phyloP scores from a whole-genome alignment of 106 monocot genomes.

The Dendrobium chrysotoxum region DNA sequence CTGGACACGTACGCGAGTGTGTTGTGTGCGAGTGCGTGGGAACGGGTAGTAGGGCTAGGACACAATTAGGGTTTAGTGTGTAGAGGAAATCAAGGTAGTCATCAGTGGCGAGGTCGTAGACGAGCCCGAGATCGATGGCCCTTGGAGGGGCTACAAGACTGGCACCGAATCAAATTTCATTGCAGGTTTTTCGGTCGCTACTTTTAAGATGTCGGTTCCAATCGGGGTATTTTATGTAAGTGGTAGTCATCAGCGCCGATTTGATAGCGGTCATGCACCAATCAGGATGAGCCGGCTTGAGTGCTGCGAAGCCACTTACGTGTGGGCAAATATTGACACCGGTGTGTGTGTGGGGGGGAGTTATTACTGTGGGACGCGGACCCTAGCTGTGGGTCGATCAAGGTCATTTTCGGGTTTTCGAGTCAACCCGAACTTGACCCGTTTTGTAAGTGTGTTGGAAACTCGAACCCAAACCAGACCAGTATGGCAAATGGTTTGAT shows the following conservation, averaged over 20 bases:
- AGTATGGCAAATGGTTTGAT: too few species aligned
- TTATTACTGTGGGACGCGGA: too few species aligned
- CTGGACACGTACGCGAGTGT: too few species aligned
- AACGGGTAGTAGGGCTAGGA: too few species aligned
- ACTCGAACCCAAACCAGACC: too few species aligned
- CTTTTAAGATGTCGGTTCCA: slow-evolving; percentile 47
- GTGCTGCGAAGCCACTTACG: slow-evolving; percentile 78
- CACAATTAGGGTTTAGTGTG: slow-evolving; percentile 33
- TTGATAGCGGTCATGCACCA: slow-evolving; percentile 75
- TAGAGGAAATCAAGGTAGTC: slow-evolving; percentile 88
- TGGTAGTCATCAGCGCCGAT: slow-evolving; percentile 79
- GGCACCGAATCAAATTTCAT: slow-evolving; percentile 75
- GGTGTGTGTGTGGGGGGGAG: slow-evolving; percentile 55
- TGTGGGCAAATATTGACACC: slow-evolving; percentile 87
- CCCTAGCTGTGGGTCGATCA: too few species aligned
- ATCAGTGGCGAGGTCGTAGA: slow-evolving; percentile 56
- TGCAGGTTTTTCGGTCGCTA: slow-evolving; percentile 48
- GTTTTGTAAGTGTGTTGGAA: too few species aligned
- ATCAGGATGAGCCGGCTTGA: slow-evolving; percentile 58
- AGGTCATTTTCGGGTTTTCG: too few species aligned
- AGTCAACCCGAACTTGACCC: too few species aligned
- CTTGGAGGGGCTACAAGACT: slow-evolving; percentile 74
- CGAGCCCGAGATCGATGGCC: slow-evolving; percentile 76
- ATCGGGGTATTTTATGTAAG: slow-evolving; percentile 50
- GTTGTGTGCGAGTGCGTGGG: too few species aligned